A percentile compares a stretch with the other conserved stretches of the same genome.
These are phyloP conservation scores for Tothia fuscella DNA, from an alignment of 2,329 filamentous ascomycete genomes.

Conservation along the genomic window DNA sequence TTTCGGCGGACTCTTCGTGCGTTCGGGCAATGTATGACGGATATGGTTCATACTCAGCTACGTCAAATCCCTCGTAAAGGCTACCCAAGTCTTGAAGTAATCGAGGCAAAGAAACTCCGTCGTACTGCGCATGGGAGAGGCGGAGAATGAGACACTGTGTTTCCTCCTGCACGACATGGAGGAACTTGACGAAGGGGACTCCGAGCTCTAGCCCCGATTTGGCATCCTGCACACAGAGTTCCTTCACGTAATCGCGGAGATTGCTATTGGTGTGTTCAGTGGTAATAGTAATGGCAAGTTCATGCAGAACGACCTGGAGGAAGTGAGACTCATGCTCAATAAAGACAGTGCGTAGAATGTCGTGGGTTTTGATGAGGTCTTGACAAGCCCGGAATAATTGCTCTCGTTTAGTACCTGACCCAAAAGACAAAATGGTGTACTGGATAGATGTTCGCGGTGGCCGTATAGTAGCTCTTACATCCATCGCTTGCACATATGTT, in stretches of 20 bases:
- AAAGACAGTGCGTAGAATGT: conserved; percentile 56
- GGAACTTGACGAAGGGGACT: conserved; percentile 49
- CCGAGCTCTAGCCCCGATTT: conserved; percentile 45
- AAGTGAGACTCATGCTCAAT: conserved; percentile 39
- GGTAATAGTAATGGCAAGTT: conserved; percentile 32
- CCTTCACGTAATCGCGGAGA: conserved; percentile 39
- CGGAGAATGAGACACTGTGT: conserved; percentile 42
- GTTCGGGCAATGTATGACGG: conserved; percentile 29
- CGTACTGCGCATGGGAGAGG: conserved; percentile 58
- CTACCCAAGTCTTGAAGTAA: conserved; percentile 49
- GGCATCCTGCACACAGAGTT: conserved; percentile 45
- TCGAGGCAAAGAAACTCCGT: conserved; percentile 53
- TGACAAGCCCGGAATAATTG: conserved; percentile 40
- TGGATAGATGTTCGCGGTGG: conserved; percentile 49
- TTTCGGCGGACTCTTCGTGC: neutral
- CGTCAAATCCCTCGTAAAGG: conserved; percentile 32
- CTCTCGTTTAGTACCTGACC: conserved; percentile 36
- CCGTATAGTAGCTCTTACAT: conserved; percentile 45
- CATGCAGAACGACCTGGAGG: conserved; percentile 46
- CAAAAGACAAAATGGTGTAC: conserved; percentile 54
- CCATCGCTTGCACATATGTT: conserved; percentile 47
- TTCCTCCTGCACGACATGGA: conserved; percentile 39
- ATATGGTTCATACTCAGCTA: conserved; percentile 28
- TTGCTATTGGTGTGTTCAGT: conserved; percentile 35
- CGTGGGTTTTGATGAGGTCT: conserved; percentile 46